These are phyloP conservation scores for Lactuca saligna DNA, from an alignment of 129 eudicot genomes.

Conservation along the genomic window DNA sequence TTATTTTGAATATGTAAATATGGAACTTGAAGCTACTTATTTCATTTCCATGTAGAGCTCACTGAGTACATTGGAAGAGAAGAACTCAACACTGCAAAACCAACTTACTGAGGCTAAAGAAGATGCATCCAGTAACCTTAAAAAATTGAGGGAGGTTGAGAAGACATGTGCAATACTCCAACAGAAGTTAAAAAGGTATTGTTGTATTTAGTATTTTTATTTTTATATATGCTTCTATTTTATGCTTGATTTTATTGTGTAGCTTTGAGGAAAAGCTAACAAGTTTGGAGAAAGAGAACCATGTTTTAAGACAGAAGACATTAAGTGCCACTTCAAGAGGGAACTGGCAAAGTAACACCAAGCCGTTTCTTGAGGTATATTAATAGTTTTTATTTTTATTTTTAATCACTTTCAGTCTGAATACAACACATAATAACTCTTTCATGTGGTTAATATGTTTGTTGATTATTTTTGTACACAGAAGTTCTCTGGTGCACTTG, in stretches of 20 bases:
- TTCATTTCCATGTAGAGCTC: conserved; percentile 58
- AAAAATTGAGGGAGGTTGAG: conserved; percentile 76
- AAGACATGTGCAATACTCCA: conserved; percentile 64
- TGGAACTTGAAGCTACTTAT: conserved; percentile 9
- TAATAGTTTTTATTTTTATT: background rate
- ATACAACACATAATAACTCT: background rate
- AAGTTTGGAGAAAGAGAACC: conserved; percentile 82
- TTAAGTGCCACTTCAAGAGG: conserved; percentile 65
- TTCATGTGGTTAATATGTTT: conserved; percentile 13
- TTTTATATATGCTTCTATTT: conserved; percentile 1
- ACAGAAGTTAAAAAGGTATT: conserved; percentile 68
- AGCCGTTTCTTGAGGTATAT: conserved; percentile 72
- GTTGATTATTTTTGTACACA: conserved; percentile 35
- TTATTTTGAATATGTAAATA: background rate
- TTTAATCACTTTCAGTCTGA: background rate
- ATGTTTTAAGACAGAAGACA: conserved; percentile 73
- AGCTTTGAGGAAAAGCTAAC: conserved; percentile 88
- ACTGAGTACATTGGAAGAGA: conserved; percentile 62
- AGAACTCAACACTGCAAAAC: conserved; percentile 57
- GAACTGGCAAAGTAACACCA: conserved; percentile 61
- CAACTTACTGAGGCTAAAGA: conserved; percentile 68
- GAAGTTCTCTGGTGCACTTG: conserved; percentile 67
- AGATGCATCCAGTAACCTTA: conserved; percentile 50
- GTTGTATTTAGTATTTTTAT: background rate
- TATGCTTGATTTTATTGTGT: conserved; percentile 9